phyloP scores from a whole-genome alignment of 116 monocot species.

The Posidonia oceanica region DNA sequence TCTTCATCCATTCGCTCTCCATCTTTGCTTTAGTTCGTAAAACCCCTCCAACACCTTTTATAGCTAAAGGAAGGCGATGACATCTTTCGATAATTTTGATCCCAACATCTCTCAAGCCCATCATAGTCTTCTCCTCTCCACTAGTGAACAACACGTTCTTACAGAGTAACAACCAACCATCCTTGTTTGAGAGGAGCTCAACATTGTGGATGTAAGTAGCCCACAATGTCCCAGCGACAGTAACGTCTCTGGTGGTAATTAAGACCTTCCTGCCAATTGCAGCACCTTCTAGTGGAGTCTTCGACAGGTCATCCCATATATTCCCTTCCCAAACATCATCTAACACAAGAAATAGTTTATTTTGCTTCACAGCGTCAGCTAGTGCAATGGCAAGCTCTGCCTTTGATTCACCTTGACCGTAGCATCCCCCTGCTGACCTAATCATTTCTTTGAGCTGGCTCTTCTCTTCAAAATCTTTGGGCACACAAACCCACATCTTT shows the following conservation, averaged over 20 bases:
- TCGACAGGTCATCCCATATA: not conserved
- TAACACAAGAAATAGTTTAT: slow-evolving; percentile 9
- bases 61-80: slow-evolving; percentile 24
- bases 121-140: not conserved
- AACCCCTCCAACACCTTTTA: slow-evolving; percentile 27
- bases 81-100: slow-evolving; percentile 28
- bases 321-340: slow-evolving; percentile 9
- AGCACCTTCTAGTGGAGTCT: not conserved
- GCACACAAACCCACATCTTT: not conserved
- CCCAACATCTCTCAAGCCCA: slow-evolving; percentile 10
- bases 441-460: not conserved
- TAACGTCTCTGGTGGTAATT: slow-evolving; percentile 33
- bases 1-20: slow-evolving; percentile 12
- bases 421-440: not conserved
- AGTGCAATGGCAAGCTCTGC: not conserved
- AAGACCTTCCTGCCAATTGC: slow-evolving; percentile 18
- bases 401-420: not conserved
- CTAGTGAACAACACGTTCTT: slow-evolving; percentile 10
- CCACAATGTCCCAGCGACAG: slow-evolving; percentile 11
- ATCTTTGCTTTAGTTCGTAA: slow-evolving; percentile 13
- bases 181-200: slow-evolving; percentile 5
- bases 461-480: not conserved
- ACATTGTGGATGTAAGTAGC: slow-evolving; percentile 10
- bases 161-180: slow-evolving; percentile 19
- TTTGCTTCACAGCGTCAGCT: not conserved